A percentile compares a stretch with the other conserved stretches of the same genome.
Evolutionary conservation across 139 green algal species (phyloP).

Genomic region (Coelastrella sp.): DNA sequence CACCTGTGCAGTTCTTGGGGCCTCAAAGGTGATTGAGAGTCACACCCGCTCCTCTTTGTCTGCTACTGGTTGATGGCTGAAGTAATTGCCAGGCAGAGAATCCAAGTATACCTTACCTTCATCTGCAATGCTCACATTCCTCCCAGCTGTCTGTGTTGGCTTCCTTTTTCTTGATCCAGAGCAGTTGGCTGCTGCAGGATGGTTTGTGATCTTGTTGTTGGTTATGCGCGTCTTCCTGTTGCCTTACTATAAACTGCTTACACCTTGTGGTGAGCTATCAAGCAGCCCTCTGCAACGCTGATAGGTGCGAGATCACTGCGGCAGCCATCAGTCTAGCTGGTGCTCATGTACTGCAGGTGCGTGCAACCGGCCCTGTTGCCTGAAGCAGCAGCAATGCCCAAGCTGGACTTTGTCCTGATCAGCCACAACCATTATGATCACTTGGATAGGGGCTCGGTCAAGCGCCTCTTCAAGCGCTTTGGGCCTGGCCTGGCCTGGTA

Average conservation of each 20-base stretch:
- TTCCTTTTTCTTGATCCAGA: no score
- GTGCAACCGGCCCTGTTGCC: conserved; percentile 48
- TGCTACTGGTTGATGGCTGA: no score
- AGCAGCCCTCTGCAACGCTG: no score
- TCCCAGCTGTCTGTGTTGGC: no score
- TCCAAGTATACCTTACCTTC: no score
- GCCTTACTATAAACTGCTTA: neutral
- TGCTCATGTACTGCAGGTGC: conserved; percentile 25
- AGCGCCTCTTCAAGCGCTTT: conserved; percentile 48
- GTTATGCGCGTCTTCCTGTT: no score
- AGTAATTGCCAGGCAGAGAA: no score
- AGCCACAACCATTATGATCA: conserved; percentile 89
- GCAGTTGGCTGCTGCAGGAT: no score
- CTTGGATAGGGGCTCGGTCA: conserved; percentile 66
- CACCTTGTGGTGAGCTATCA: neutral
- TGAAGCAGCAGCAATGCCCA: conserved; percentile 53
- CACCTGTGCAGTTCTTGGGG: conserved; percentile 61
- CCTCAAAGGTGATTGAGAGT: conserved; percentile 54
- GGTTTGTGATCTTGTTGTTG: no score
- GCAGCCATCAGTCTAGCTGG: neutral
- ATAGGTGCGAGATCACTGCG: neutral
- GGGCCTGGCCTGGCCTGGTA: conserved; percentile 64
- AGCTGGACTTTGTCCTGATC: conserved; percentile 82
- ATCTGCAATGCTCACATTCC: no score
- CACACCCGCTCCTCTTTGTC: no score